phyloP scores from a whole-genome alignment of 1,284 basidiomycete genomes.

The Cutaneotrichosporon sp. region DNA sequence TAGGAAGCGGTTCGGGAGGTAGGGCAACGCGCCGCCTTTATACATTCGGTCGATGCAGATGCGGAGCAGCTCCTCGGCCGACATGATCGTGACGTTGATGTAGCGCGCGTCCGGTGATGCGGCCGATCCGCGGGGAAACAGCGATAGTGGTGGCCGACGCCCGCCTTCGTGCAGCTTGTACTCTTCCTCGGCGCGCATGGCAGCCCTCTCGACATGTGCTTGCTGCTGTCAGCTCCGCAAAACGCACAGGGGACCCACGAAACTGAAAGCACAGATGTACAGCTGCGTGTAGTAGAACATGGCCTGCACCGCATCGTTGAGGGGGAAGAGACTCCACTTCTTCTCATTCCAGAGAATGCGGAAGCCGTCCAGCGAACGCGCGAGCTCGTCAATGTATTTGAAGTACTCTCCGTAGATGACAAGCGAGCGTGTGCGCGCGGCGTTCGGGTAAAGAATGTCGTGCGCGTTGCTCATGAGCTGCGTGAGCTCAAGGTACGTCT shows the following conservation, averaged over 20 bases:
- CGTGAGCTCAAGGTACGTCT: slow-evolving; percentile 53
- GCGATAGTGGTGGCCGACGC: slow-evolving; percentile 33
- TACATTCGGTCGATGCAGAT: slow-evolving; percentile 51
- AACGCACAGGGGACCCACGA: slow-evolving; percentile 35
- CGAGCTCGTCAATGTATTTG: slow-evolving; percentile 53
- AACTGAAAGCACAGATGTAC: slow-evolving; percentile 54
- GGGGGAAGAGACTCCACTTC: slow-evolving; percentile 46
- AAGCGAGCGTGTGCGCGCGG: slow-evolving; percentile 46
- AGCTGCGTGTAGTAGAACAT: slow-evolving; percentile 50
- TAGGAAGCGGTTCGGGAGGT: slow-evolving; percentile 49
- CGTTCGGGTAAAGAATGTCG: slow-evolving; percentile 52
- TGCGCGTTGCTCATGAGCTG: slow-evolving; percentile 54
- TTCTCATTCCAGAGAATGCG: slow-evolving; percentile 48
- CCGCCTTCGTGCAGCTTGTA: slow-evolving; percentile 26
- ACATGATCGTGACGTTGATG: slow-evolving; percentile 51
- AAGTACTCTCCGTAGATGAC: slow-evolving; percentile 50
- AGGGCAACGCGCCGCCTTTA: slow-evolving; percentile 51
- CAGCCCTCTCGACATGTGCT: slow-evolving; percentile 53
- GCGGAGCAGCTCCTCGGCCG: slow-evolving; percentile 47
- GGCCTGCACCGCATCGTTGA: slow-evolving; percentile 46
- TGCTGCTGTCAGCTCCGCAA: slow-evolving; percentile 37
- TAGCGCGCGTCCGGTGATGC: slow-evolving; percentile 50
- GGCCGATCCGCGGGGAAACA: slow-evolving; percentile 51
- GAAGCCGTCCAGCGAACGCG: slow-evolving; percentile 50
- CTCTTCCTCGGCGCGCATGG: slow-evolving; percentile 47